Base-by-base conservation (phyloP, 2,329 filamentous ascomycete species). In the Neonectria neomacrospora region DNA sequence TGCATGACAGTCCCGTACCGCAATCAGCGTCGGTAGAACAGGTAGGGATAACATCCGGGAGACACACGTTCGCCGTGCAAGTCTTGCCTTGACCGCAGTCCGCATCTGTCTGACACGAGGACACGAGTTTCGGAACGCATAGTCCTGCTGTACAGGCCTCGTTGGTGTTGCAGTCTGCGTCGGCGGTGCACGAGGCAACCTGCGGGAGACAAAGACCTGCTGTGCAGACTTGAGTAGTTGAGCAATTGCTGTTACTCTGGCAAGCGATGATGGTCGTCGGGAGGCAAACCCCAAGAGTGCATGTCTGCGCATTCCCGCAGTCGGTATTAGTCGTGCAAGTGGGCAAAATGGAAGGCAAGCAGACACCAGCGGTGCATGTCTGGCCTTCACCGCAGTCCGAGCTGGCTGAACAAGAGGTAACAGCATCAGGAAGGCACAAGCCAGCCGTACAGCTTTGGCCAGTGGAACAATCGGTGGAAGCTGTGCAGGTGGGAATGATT, bases 261-360 rank as follows among this genome's bases (percentile, higher is more conserved):
- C 58, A 61, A 7, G 11, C 2, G 6, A n/a, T 5, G 6, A 54
- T 22, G 2, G 44, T 20, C 20, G 23, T 14, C 2, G 58, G 52
- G 11, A 61, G 16, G 34, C 58, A 61, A 3, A 51, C 26, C 16
- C 58, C 58, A 3, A 61, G 51, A 18, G 37, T 44, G 20, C 58
- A 61, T 3, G 44, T 45, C 8, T 56, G n/a, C 1, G 26, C 5
- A 14, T 12, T 32, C 3, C n/a, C 23, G 18, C 59, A 62, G 3
- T 57, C 59, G 1, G 47, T 32, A 16, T 53, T 26, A 1, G 16
- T 37, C 4, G 28, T 34, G 47, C 58, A 61, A 0, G 10, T 12
- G 12, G 58, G 44, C 26, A 61, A 37, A 3, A 22, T 20, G 1
- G 54, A 23, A 2, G 54, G 60, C 23, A 63, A 23, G 26, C 60